These are phyloP conservation scores for Plantago major DNA, from an alignment of 257 asterid genomes.

Conservation along the genomic window DNA sequence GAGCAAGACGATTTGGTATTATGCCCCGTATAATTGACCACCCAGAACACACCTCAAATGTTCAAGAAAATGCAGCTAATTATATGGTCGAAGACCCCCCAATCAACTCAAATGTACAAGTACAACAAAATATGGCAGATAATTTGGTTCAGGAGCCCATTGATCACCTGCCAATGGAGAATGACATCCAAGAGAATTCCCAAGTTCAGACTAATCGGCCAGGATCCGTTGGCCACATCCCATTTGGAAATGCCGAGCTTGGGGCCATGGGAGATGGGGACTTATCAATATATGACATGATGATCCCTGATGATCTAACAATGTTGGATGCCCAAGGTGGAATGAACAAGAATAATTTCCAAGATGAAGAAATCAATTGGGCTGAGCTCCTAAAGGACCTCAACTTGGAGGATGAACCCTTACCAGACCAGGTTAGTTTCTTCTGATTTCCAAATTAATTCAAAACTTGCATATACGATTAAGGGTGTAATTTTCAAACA, in stretches of 20 bases:
- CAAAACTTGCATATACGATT: too few species aligned
- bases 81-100: too few species aligned
- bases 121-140: too few species aligned
- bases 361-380: background rate
- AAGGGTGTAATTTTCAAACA: too few species aligned
- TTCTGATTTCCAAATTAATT: too few species aligned
- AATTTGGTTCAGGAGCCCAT: too few species aligned
- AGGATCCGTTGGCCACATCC: too few species aligned
- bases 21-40: background rate
- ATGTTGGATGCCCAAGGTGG: background rate
- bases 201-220: background rate
- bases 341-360: background rate
- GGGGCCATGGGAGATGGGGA: background rate
- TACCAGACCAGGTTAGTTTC: background rate
- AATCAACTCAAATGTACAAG: background rate
- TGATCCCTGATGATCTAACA: background rate
- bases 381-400: background rate
- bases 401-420: background rate
- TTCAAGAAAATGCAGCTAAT: too few species aligned
- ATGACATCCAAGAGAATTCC: too few species aligned
- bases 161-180: too few species aligned
- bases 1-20: slow-evolving; percentile 1
- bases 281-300: background rate
- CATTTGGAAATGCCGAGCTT: background rate
- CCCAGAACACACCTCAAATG: background rate